These are phyloP conservation scores for Lentinus brumalis DNA, from an alignment of 768 basidiomycete genomes.

Conservation along the genomic window DNA sequence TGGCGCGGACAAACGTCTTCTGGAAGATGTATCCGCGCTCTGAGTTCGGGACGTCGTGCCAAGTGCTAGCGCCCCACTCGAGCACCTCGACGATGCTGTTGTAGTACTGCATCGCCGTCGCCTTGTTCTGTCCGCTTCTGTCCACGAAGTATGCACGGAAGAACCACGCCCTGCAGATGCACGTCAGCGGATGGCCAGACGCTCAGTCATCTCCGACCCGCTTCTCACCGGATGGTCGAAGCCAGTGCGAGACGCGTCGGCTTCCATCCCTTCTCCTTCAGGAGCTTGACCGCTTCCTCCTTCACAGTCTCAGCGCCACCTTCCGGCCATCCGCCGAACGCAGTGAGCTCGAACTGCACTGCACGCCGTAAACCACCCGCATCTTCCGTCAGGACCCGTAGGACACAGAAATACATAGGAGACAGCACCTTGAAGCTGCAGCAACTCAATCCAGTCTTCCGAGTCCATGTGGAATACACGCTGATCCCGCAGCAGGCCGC, in stretches of 20 bases:
- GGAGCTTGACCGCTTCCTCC: constrained; percentile 34
- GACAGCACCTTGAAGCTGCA: constrained; percentile 39
- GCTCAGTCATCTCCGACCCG: no score
- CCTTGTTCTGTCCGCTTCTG: neutral
- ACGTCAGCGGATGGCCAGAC: neutral
- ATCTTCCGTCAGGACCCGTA: neutral
- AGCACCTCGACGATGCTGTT: constrained; percentile 19
- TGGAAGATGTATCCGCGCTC: constrained; percentile 16
- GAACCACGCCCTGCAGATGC: constrained; percentile 14
- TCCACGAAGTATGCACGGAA: constrained; percentile 13
- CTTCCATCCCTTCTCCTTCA: constrained; percentile 26
- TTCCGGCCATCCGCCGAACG: constrained; percentile 34
- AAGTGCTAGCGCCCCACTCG: constrained; percentile 19
- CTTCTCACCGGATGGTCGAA: constrained; percentile 15
- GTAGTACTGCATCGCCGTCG: constrained; percentile 10
- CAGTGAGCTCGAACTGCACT: constrained; percentile 37
- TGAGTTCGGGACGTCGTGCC: constrained; percentile 10
- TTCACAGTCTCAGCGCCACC: constrained; percentile 37
- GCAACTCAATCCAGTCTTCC: constrained; percentile 36
- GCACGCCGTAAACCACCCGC: neutral
- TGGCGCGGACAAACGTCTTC: constrained; percentile 16
- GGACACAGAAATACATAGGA: neutral
- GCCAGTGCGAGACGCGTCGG: constrained; percentile 29
- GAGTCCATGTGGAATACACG: constrained; percentile 41
- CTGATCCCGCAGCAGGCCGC: constrained; percentile 41